A percentile compares a stretch with the other conserved stretches of the same genome.
These are phyloP conservation scores for Purshia tridentata DNA, from an alignment of 306 rosid genomes.

Conservation along the genomic window DNA sequence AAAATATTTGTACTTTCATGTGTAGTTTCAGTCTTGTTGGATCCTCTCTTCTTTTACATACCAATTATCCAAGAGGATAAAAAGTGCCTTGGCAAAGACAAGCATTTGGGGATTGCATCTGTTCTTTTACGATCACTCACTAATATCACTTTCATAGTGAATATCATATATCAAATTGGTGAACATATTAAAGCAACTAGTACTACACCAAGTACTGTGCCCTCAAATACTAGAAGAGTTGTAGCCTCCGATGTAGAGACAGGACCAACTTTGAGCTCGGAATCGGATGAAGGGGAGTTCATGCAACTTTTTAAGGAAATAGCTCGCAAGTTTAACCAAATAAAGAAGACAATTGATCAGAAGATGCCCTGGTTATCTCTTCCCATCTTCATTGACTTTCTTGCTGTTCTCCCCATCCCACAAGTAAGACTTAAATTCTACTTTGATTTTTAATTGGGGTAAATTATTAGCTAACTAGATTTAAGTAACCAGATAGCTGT, in stretches of 20 bases:
- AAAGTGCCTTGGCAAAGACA: slow-evolving; percentile 30
- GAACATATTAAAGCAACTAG: not conserved
- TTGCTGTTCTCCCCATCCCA: slow-evolving; percentile 36
- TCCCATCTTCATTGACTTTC: slow-evolving; percentile 23
- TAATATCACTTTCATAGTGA: slow-evolving; percentile 16
- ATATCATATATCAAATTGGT: slow-evolving; percentile 9
- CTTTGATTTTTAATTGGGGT: not conserved
- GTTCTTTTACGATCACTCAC: slow-evolving; percentile 21
- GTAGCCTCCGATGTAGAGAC: not conserved
- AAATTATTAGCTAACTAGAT: too few species aligned
- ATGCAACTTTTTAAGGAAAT: not conserved
- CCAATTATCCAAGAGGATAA: slow-evolving; percentile 5
- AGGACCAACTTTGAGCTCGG: not conserved
- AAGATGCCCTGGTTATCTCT: not conserved
- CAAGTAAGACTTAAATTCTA: not conserved
- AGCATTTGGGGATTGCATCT: slow-evolving; percentile 2
- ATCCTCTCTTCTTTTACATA: slow-evolving; percentile 37
- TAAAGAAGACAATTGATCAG: not conserved
- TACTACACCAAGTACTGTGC: not conserved
- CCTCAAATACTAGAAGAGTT: slow-evolving; percentile 5
- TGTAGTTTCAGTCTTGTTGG: slow-evolving; percentile 28
- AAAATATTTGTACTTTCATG: slow-evolving; percentile 28
- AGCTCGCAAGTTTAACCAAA: too few species aligned
- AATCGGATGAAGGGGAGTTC: too few species aligned
- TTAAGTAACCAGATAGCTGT: too few species aligned